Conservation (phyloP, 768 basidiomycete genomes). For the Mycena epipterygia region DNA sequence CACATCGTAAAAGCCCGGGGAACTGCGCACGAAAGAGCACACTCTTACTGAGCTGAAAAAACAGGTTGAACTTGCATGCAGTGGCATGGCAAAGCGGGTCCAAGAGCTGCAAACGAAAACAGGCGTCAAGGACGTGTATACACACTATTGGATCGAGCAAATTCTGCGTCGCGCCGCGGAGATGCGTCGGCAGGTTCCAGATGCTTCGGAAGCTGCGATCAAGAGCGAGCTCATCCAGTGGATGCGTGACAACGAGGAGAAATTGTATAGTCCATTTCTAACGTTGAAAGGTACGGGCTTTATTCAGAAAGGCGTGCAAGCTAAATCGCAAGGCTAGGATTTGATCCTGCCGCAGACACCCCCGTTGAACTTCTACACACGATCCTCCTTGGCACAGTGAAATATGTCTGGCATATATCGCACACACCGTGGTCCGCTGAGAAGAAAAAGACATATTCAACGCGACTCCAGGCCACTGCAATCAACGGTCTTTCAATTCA, state of each 20-base stretch:
- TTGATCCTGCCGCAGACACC: neutral
- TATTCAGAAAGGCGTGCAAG: neutral
- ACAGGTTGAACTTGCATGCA: slow-evolving; percentile 2
- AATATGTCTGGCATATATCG: neutral
- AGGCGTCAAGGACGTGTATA: slow-evolving; percentile 37
- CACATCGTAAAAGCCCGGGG: neutral
- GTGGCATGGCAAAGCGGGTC: slow-evolving; percentile 13
- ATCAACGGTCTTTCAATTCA: neutral
- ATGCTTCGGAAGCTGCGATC: neutral
- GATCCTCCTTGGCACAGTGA: neutral
- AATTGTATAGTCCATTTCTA: neutral
- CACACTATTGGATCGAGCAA: neutral
- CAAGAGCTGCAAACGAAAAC: slow-evolving; percentile 29
- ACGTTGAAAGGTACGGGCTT: neutral
- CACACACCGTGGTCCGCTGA: neutral
- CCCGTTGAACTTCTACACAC: neutral
- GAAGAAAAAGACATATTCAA: neutral
- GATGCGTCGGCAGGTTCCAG: neutral
- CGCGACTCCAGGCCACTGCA: neutral
- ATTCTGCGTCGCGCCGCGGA: neutral
- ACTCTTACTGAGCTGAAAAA: slow-evolving; percentile 4
- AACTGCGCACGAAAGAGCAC: slow-evolving; percentile 2
- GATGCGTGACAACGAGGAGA: neutral
- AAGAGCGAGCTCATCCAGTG: neutral
- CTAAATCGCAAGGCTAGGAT: neutral